Evolutionary conservation across 2,329 filamentous ascomycete species (phyloP), one percentile per base, ranked within the genome.

Genomic region (Rhytidhysteron rufulum): DNA sequence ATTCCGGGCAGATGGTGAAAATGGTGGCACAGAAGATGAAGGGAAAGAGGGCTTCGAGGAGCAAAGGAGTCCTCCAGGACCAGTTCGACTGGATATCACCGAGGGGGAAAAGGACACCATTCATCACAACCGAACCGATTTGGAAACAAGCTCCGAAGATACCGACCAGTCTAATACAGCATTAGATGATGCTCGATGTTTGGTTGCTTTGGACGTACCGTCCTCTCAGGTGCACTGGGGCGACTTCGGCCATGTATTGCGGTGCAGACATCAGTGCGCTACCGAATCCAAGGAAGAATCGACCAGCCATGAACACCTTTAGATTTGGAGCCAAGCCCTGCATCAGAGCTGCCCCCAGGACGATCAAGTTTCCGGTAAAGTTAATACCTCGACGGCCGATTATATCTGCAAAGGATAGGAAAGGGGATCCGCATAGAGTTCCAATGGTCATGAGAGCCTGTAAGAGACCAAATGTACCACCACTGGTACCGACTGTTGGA

Each of bases 1-100:
- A 33, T 16, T 33, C 31, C 17, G 31, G 38, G 13, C 29, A 34
- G 15, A 42, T 11, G n/a, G 33, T 31, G 37, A 66, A 71, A 45
- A 74, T 72, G n/a, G 44, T 27, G 10, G 42, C 35, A 24, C 45
- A 45, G 11, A 50, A 45, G 15, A 72, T 66, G 11, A 66, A 57
- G n/a, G 72, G 72, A 34, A 74, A 70, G n/a, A 68, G 45, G 24
- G 64, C 65, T 51, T 74, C 71, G 42, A 75, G 65, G n/a, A 74
- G 53, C 31, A 71, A 53, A 5, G 68, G 47, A 11, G 47, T 40
- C 29, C 47, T 44, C 40, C 45, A 48, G 31, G 44, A 42, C 25
- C 42, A 44, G 3, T 46, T 43, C 4, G 40, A 60, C 13, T 63
- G 45, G 45, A 69, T 60, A 5, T 61, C 58, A 3, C 61, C 55